These are phyloP conservation scores for Phytophthora brassicae DNA, from an alignment of 352 stramenopile genomes.

Conservation along the genomic window DNA sequence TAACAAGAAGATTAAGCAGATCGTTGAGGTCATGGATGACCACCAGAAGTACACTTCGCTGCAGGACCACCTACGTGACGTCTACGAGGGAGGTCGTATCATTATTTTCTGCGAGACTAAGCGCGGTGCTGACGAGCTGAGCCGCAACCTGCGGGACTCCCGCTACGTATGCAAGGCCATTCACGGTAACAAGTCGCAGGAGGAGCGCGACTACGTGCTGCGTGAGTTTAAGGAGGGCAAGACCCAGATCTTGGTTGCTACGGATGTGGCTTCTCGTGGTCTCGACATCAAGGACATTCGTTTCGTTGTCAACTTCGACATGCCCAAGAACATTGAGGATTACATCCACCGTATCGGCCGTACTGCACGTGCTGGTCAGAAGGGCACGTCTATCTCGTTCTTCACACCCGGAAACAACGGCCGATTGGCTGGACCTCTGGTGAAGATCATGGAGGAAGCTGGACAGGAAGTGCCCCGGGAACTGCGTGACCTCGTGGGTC, in stretches of 20 bases:
- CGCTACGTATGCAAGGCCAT: constrained; percentile 97
- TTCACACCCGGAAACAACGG: constrained; percentile 90
- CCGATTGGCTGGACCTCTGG: constrained; percentile 74
- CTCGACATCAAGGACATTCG: constrained; percentile 99
- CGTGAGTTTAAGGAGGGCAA: constrained; percentile 97
- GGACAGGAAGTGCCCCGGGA: constrained; percentile 89
- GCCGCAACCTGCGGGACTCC: constrained; percentile 90
- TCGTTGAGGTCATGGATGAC: constrained; percentile 96
- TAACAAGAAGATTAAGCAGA: constrained; percentile 98
- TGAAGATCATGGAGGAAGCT: constrained; percentile 90
- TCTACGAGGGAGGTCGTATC: constrained; percentile 92
- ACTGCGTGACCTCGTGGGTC: constrained; percentile 67
- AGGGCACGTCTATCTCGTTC: constrained; percentile 93
- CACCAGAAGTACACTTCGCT: constrained; percentile 95
- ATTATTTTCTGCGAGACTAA: constrained; percentile 99
- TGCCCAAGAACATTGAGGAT: constrained; percentile 98
- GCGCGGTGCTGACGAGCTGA: constrained; percentile 96
- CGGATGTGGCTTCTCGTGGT: constrained; percentile 98
- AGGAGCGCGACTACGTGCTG: constrained; percentile 97
- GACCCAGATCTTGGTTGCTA: constrained; percentile 96
- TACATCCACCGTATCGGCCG: constrained; percentile 99
- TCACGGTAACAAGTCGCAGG: constrained; percentile 99
- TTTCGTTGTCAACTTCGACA: constrained; percentile 99
- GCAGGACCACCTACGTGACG: constrained; percentile 74
- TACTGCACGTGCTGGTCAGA: constrained; percentile 97